A percentile compares a stretch with the other conserved stretches of the same genome.
Evolutionary conservation across 2,329 filamentous ascomycete species (phyloP).

Genomic region (Aureobasidium sp.): DNA sequence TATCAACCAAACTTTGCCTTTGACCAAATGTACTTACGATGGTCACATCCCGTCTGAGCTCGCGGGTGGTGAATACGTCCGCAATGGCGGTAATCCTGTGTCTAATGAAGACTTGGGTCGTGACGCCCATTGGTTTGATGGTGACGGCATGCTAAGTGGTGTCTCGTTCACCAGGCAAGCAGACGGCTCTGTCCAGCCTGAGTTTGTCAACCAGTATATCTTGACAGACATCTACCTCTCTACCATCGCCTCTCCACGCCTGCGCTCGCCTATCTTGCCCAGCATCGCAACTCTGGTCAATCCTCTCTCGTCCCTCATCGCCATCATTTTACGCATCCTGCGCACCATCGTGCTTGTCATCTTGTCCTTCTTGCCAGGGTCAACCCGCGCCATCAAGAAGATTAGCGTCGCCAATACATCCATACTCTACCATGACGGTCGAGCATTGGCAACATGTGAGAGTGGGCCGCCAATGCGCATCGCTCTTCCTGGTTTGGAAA

Average conservation of each 20-base stretch:
- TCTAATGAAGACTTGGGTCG: slow-evolving; percentile 53
- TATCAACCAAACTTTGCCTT: slow-evolving; percentile 47
- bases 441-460: slow-evolving; percentile 63
- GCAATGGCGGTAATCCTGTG: slow-evolving; percentile 64
- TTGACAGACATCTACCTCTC: slow-evolving; percentile 59
- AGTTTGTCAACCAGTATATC: slow-evolving; percentile 64
- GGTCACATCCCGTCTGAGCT: slow-evolving; percentile 59
- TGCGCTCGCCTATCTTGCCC: slow-evolving; percentile 54
- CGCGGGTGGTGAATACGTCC: slow-evolving; percentile 61
- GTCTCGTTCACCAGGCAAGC: slow-evolving; percentile 50
- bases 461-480: slow-evolving; percentile 63
- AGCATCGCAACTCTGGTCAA: slow-evolving; percentile 61
- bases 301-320: slow-evolving; percentile 47
- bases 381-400: slow-evolving; percentile 51
- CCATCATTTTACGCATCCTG: slow-evolving; percentile 46
- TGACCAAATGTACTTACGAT: slow-evolving; percentile 51
- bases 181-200: slow-evolving; percentile 43
- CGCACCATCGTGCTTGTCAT: slow-evolving; percentile 53
- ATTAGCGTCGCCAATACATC: slow-evolving; percentile 66
- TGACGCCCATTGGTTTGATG: slow-evolving; percentile 68
- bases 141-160: slow-evolving; percentile 66
- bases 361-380: slow-evolving; percentile 51
- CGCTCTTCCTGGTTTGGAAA: slow-evolving; percentile 56
- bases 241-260: slow-evolving; percentile 38
- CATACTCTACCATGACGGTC: slow-evolving; percentile 60